These are phyloP conservation scores for Annona cherimola DNA, from an alignment of 164 flowering plant genomes.

Conservation along the genomic window DNA sequence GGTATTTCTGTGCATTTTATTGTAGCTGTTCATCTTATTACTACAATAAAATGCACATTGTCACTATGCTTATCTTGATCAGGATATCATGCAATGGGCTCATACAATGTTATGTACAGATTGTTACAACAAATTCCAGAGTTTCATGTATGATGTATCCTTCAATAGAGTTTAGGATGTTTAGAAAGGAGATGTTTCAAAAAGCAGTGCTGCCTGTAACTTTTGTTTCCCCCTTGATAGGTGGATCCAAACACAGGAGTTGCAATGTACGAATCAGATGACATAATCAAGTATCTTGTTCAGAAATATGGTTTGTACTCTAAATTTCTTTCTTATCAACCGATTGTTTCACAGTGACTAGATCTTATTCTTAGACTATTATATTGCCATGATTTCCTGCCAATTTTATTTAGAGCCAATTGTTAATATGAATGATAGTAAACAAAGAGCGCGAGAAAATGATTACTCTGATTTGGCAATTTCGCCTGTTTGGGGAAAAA, in stretches of 20 bases:
- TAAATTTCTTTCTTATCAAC: not conserved
- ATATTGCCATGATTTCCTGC: not conserved
- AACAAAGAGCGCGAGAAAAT: too few species aligned
- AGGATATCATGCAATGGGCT: too few species aligned
- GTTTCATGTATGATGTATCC: not conserved
- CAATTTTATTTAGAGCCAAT: too few species aligned
- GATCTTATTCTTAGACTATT: not conserved
- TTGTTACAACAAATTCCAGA: not conserved
- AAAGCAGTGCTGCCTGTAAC: constrained; percentile 1
- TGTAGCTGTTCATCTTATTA: too few species aligned
- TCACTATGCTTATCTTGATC: too few species aligned
- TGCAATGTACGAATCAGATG: constrained; percentile 96
- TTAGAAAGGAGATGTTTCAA: not conserved
- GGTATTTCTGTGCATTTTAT: too few species aligned
- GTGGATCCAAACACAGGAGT: constrained; percentile 98
- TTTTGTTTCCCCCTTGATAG: constrained; percentile 36
- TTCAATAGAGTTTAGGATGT: not conserved
- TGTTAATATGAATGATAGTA: too few species aligned
- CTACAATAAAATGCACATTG: too few species aligned
- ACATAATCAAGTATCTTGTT: constrained; percentile 83
- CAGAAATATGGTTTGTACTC: constrained; percentile 68
- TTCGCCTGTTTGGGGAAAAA: too few species aligned
- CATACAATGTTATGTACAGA: too few species aligned
- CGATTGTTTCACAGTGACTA: not conserved
- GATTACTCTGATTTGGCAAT: too few species aligned